Evolutionary conservation across 768 basidiomycete species (phyloP), one percentile per base, ranked within the genome.

Genomic region (Dacryopinax spathularia): DNA sequence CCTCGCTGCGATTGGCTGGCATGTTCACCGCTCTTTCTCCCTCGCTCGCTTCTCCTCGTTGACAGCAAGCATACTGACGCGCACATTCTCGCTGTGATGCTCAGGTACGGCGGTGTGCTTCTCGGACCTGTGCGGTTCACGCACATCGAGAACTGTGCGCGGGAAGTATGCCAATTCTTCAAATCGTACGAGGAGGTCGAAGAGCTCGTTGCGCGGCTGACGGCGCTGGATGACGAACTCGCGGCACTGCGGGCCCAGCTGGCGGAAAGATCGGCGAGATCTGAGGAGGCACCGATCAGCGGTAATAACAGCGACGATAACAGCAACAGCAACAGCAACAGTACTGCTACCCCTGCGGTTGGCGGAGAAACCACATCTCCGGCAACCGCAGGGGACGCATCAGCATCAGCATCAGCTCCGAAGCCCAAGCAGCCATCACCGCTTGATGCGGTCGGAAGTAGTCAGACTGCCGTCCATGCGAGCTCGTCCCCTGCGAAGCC

Each of bases 61-160:
- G 48, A 56, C 48, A 56, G 48, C 48, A 56, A 9, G 29, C n/a
- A 29, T 56, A 56, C 48, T 56, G 48, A 56, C 48, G 3, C 31
- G 25, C 13, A 13, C 3, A 15, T 3, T 37, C 6, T 44, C 25
- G 36, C 20, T 27, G n/a, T n/a, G 25, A 27, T 33, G 25, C 39
- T 4, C 66, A 89, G 88, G 87, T 90, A 84, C 68, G 89, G 89
- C 0, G 89, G 90, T n/a, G 83, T 80, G 6, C 75, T 90, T 76
- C 77, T 92, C 2, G 90, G 90, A 1, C 86, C 89, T 4, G 79
- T 76, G 18, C 64, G 90, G 34, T 92, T 91, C 72, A 72, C 79
- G 1, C 90, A 92, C 68, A 86, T 91, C 68, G 85, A 89, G 72
- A 82, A 80, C 1, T 90, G 89, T 70, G 76, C 88, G 4, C 71